phyloP scores from a whole-genome alignment of 2,329 filamentous ascomycete species.

The Botryotinia convoluta region DNA sequence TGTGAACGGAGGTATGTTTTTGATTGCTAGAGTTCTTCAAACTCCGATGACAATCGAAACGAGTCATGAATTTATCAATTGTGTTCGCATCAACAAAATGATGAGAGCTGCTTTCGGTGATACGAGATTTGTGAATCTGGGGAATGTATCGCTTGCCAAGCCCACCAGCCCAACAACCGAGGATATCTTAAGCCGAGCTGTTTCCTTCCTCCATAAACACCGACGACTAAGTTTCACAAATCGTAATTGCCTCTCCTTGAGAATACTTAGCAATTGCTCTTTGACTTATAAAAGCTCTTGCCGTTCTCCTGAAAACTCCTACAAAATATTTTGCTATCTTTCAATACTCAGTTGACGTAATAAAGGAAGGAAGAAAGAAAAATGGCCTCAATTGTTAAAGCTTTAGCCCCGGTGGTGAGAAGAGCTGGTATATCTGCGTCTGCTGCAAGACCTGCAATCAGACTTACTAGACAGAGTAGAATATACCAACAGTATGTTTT shows the following conservation, averaged over 20 bases:
- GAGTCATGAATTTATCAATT: background rate
- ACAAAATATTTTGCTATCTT: background rate
- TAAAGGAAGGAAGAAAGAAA: conserved; percentile 5
- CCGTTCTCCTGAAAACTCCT: background rate
- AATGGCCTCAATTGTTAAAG: conserved; percentile 50
- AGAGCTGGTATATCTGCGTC: conserved; percentile 38
- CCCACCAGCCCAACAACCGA: conserved; percentile 10
- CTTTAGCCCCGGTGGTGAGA: conserved; percentile 46
- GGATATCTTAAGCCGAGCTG: conserved; percentile 19
- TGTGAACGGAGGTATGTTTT: background rate
- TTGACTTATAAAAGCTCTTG: background rate
- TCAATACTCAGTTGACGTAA: background rate
- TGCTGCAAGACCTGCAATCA: conserved; percentile 39
- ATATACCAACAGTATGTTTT: conserved; percentile 43
- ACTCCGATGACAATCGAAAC: background rate
- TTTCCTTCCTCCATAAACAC: background rate
- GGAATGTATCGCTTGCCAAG: conserved; percentile 1
- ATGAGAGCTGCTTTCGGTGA: background rate
- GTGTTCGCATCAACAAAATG: background rate
- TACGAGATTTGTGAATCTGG: background rate
- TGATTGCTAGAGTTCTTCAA: background rate
- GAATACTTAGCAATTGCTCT: background rate
- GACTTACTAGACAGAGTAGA: conserved; percentile 40
- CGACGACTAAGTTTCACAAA: background rate
- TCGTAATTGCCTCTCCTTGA: conserved; percentile 5